Conservation (phyloP, 2,329 filamentous ascomycete species). For the Ceratocystis albifundus region DNA sequence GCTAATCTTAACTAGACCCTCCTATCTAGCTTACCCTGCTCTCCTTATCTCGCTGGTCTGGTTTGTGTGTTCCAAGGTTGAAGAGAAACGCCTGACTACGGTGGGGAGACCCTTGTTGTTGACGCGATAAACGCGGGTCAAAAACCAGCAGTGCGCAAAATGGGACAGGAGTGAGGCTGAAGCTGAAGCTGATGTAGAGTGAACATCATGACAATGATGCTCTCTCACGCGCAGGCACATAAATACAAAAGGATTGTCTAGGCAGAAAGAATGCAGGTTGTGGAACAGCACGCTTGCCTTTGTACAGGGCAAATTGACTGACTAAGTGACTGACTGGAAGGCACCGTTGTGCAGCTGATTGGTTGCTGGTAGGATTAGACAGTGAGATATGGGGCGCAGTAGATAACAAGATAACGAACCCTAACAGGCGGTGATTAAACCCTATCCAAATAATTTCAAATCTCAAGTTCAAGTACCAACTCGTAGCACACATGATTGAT, state of each 20-base stretch:
- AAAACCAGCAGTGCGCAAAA: neutral
- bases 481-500: too few relatives aligned
- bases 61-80: neutral
- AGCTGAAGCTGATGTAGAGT: neutral
- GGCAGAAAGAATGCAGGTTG: neutral
- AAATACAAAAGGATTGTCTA: neutral
- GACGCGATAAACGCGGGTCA: neutral
- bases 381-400: too few relatives aligned
- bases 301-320: too few relatives aligned
- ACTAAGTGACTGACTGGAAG: too few relatives aligned
- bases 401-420: too few relatives aligned
- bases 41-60: neutral
- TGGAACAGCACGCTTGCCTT: too few relatives aligned
- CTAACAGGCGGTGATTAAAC: too few relatives aligned
- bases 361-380: too few relatives aligned
- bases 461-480: too few relatives aligned
- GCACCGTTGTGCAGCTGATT: too few relatives aligned
- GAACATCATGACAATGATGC: neutral
- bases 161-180: neutral
- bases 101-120: neutral
- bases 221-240: neutral
- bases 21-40: neutral
- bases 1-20: slow-evolving; percentile 2
- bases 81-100: neutral
- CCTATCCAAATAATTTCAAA: too few relatives aligned